Base-by-base conservation (phyloP, 2,329 filamentous ascomycete species). In the Coleophoma eucalyptorum region DNA sequence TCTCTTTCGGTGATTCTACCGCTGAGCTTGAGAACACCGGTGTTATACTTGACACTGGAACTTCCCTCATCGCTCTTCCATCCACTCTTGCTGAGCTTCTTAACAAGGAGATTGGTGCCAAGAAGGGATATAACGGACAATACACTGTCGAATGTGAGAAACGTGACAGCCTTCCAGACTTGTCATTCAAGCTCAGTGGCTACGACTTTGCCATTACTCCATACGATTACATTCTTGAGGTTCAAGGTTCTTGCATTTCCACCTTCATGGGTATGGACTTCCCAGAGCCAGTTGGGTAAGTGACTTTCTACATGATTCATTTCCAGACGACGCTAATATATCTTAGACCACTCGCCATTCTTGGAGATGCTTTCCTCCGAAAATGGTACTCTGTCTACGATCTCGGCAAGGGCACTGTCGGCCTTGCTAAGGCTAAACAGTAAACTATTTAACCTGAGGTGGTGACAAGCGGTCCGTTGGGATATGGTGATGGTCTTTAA, bases 331-430 rank as follows among this genome's bases (percentile, higher is more conserved):
- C 5, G 16, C 13, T 18, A 15, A 38, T 38, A 6, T 38, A 5
- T 38, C 13, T 11, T 38, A 38, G 94, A 43, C 94, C 94, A 61
- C 83, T 99, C 58, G 92, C 90, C 55, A 99, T 99, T 58, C 85
- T 99, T 21, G 94, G 94, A 65, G 91, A 96, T 70, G 89, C 85
- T 45, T 89, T 88, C 80, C 77, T 88, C 67, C 84, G 90, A 72
- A 88, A 80, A 69, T 95, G 86, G 80, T 97, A 97, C 83, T 96
- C 90, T 58, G 88, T 99, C 67, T 99, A 99, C 69, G 90, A 99
- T 73, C 81, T 97, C 54, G 92, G 89, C 70, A 92, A 89, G 78
- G 80, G 87, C 67, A 86, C 88, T 50, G 91, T 99, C 57, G 92
- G 90, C 67, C 83, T 99, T 63, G 94, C 93, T 65, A 86, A 87